These are phyloP conservation scores for Thermomyces lanuginosus DNA, from an alignment of 2,329 filamentous ascomycete genomes.

Conservation along the genomic window DNA sequence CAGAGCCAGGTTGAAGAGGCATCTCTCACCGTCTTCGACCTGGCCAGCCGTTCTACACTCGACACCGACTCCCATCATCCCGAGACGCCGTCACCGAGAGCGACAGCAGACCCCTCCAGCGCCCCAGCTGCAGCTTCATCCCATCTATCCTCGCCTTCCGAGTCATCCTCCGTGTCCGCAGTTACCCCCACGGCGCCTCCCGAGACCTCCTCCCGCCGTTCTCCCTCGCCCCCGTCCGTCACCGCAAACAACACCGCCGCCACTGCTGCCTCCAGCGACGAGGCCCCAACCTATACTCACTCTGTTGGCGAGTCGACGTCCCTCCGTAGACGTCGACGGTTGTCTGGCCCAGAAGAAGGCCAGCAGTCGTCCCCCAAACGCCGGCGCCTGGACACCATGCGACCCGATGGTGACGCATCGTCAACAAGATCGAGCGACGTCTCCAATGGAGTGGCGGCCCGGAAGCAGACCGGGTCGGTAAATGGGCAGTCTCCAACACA, in stretches of 20 bases:
- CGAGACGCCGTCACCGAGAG: conserved; percentile 36
- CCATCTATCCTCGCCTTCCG: too few species aligned
- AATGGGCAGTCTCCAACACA: conserved; percentile 37
- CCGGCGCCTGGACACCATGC: conserved; percentile 46
- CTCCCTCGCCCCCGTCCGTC: too few species aligned
- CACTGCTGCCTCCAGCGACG: too few species aligned
- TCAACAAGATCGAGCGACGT: conserved; percentile 34
- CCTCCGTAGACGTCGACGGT: conserved; percentile 10
- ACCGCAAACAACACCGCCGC: too few species aligned
- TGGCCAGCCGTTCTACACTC: conserved; percentile 53
- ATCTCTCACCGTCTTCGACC: conserved; percentile 43
- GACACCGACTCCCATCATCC: conserved; percentile 50
- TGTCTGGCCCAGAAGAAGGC: conserved; percentile 16
- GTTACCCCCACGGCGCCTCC: too few species aligned
- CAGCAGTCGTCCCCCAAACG: conserved; percentile 36
- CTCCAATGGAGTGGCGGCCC: conserved; percentile 39
- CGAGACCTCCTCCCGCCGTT: too few species aligned
- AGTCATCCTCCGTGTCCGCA: too few species aligned
- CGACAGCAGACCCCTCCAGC: conserved; percentile 4
- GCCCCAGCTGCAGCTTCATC: too few species aligned
- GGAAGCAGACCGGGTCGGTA: conserved; percentile 34
- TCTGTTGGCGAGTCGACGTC: too few species aligned
- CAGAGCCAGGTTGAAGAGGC: conserved; percentile 27
- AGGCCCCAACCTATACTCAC: too few species aligned
- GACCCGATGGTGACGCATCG: conserved; percentile 39